These are phyloP conservation scores for Parastagonospora nodorum DNA, from an alignment of 2,329 filamentous ascomycete genomes.

Conservation along the genomic window DNA sequence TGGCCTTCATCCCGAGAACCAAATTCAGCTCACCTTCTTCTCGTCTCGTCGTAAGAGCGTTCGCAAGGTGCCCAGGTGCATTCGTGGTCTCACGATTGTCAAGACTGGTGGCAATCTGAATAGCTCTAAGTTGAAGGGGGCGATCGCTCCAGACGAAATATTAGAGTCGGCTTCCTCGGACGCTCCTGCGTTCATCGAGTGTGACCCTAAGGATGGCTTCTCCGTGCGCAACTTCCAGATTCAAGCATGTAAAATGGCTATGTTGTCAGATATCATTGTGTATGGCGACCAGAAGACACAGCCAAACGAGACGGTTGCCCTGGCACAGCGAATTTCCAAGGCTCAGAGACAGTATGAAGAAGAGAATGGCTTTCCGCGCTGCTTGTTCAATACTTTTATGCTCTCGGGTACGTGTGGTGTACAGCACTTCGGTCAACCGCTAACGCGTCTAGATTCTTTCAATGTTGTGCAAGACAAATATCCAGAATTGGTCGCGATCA, in stretches of 20 bases:
- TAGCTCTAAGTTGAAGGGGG: conserved; percentile 79
- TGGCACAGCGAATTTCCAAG: conserved; percentile 67
- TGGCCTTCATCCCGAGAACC: conserved; percentile 86
- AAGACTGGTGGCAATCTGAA: conserved; percentile 84
- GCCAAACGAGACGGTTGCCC: conserved; percentile 67
- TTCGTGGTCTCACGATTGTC: conserved; percentile 82
- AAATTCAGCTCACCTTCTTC: conserved; percentile 89
- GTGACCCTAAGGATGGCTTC: conserved; percentile 88
- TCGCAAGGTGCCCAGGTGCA: conserved; percentile 73
- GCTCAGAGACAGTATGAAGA: conserved; percentile 77
- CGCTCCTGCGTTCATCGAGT: conserved; percentile 72
- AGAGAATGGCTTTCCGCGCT: conserved; percentile 62
- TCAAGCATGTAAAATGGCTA: conserved; percentile 84
- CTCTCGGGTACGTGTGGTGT: conserved; percentile 57
- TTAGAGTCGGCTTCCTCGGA: conserved; percentile 58
- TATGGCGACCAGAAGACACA: conserved; percentile 76
- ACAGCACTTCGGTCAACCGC: neutral
- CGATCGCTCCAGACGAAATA: conserved; percentile 81
- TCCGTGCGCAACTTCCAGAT: conserved; percentile 98
- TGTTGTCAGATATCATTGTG: conserved; percentile 88
- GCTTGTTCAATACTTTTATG: conserved; percentile 84
- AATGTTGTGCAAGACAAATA: conserved; percentile 68
- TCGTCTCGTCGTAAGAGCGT: conserved; percentile 73
- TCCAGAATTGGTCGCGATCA: conserved; percentile 73
- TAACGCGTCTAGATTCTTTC: conserved; percentile 34